Evolutionary conservation across 1,139 yeast genomes (phyloP), one percentile per base, ranked within the genome.

Genomic region (Kurtzmaniella quercitrusa): DNA sequence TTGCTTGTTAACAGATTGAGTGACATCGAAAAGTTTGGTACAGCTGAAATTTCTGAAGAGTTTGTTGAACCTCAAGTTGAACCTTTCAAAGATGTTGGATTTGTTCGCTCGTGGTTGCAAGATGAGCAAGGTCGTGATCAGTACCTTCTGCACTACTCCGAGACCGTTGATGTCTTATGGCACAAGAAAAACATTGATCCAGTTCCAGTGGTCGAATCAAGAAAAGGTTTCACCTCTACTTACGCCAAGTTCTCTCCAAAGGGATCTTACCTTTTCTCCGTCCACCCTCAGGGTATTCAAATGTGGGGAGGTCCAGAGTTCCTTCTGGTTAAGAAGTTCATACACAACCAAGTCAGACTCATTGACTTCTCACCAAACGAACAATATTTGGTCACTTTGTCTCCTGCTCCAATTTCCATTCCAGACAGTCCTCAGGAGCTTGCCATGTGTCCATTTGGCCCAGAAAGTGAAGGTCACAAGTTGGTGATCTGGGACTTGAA

Each of bases 261-360:
- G 66, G 99, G 99, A 64, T 84, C 94, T 20, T 91, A 80, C 58
- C 70, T 93, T 52, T 82, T 88, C 56, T 84, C 97, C 2, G 77
- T 89, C 59, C 97, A 93, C 65, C 89, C 91, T 44, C 96, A 88
- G 68, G 98, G 98, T 72, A 82, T 89, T 45, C 95, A 89, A 63
- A 78, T 94, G 32, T 93, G 98, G 95, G 98, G 98, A 61, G 98
- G 98, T 49, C 78, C 79, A 41, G 76, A 80, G 38, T 89, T 89
- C 63, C 78, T 76, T 50, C 78, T 87, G 56, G 72, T 89, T 53
- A 81, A 78, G 55, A 84, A 89, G 65, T 88, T 87, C 60, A 76
- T 84, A 50, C 99, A 94, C 63, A 89, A 88, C 50, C 89, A 88
- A 59, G 97, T 89, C 41, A 81, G 95, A 63, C 78, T 89, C 53